A percentile compares a stretch with the other conserved stretches of the same genome.
These are phyloP conservation scores for Debaryomyces sp. DNA, from an alignment of 1,139 yeast genomes.

Conservation along the genomic window DNA sequence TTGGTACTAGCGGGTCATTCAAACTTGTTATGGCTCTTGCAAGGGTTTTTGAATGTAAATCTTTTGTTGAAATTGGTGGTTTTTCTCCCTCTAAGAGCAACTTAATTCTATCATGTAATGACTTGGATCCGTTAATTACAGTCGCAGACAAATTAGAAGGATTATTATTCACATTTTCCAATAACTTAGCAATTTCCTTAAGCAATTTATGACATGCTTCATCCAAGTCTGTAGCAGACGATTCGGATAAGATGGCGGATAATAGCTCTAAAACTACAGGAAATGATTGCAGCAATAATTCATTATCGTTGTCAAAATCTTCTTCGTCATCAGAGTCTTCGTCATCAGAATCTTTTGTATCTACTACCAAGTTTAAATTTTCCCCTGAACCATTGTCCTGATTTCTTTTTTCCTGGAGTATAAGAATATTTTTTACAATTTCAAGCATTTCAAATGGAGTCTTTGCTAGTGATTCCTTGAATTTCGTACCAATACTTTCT, in stretches of 20 bases:
- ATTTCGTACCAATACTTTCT: conserved; percentile 62
- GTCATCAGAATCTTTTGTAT: background rate
- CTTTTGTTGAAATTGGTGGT: conserved; percentile 13
- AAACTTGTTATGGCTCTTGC: conserved; percentile 66
- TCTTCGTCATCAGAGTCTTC: conserved; percentile 15
- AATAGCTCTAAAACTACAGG: conserved; percentile 52
- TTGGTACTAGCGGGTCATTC: conserved; percentile 80
- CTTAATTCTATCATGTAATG: conserved; percentile 35
- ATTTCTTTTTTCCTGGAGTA: conserved; percentile 7
- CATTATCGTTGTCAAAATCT: conserved; percentile 46
- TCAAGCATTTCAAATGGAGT: conserved; percentile 63
- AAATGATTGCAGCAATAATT: conserved; percentile 25
- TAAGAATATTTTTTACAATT: conserved; percentile 55
- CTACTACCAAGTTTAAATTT: conserved; percentile 6
- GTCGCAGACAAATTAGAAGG: background rate
- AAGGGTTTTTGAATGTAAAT: conserved; percentile 25
- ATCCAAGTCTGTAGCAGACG: conserved; percentile 31
- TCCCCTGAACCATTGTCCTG: background rate
- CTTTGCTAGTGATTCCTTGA: conserved; percentile 61
- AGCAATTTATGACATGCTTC: conserved; percentile 25
- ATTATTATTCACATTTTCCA: conserved; percentile 21
- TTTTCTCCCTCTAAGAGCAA: conserved; percentile 30
- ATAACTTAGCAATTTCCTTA: conserved; percentile 25
- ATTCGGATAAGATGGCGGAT: conserved; percentile 55
- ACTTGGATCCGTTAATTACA: conserved; percentile 21